These are phyloP conservation scores for Zygoascus biomembranicola DNA, from an alignment of 805 yeast genomes.

Conservation along the genomic window DNA sequence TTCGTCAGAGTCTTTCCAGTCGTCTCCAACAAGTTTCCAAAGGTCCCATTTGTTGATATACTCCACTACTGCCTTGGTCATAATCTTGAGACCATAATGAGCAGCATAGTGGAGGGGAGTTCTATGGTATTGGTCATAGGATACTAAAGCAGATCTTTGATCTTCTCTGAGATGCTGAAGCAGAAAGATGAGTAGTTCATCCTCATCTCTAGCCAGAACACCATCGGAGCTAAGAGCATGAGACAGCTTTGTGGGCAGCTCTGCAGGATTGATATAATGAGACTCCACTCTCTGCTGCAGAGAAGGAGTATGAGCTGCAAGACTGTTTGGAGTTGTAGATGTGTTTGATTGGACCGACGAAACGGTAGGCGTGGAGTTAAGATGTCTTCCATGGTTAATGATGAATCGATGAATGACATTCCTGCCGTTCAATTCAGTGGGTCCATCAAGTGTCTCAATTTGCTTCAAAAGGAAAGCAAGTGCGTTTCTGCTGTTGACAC, in stretches of 20 bases:
- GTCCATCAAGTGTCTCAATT: conserved; percentile 49
- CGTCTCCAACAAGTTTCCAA: conserved; percentile 18
- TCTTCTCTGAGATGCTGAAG: conserved; percentile 48
- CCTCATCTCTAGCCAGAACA: conserved; percentile 46
- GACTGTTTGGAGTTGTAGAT: not conserved
- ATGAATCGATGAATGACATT: conserved; percentile 82
- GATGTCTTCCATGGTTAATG: conserved; percentile 58
- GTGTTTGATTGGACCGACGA: not conserved
- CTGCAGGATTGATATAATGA: conserved; percentile 35
- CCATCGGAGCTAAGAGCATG: conserved; percentile 59
- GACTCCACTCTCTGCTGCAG: not conserved
- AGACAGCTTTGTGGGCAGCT: conserved; percentile 45
- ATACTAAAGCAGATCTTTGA: conserved; percentile 47
- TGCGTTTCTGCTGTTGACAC: conserved; percentile 46
- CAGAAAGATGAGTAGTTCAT: conserved; percentile 52
- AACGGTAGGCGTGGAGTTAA: not conserved
- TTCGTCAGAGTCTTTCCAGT: conserved; percentile 54
- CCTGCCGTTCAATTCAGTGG: conserved; percentile 68
- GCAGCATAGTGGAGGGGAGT: conserved; percentile 89
- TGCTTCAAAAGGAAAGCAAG: conserved; percentile 45
- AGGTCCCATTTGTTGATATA: conserved; percentile 49
- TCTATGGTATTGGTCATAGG: conserved; percentile 66
- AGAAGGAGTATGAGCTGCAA: not conserved
- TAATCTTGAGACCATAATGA: conserved; percentile 69
- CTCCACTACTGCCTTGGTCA: conserved; percentile 49